Evolutionary conservation across 768 basidiomycete species (phyloP).

Genomic region (Russula earlei): DNA sequence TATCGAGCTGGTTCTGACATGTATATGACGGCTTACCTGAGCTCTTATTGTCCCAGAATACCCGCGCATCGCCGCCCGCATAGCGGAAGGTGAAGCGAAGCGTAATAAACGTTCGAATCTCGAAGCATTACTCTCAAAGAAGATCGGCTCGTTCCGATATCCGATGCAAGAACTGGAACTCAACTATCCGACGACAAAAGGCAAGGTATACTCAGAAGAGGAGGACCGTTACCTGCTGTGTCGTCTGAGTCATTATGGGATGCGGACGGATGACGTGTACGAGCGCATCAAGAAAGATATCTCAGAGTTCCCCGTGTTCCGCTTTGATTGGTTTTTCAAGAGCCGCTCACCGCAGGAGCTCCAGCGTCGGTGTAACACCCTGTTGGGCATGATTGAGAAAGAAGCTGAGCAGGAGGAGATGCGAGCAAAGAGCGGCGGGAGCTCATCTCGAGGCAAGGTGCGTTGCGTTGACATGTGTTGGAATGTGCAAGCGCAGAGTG

Average conservation of each 20-base stretch:
- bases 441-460: conserved; percentile 51
- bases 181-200: conserved; percentile 91
- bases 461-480: conserved; percentile 27
- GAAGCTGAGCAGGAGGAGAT: conserved; percentile 72
- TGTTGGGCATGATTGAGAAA: conserved; percentile 87
- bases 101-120: conserved; percentile 79
- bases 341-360: conserved; percentile 85
- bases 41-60: conserved; percentile 41
- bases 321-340: conserved; percentile 99
- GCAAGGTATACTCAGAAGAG: conserved; percentile 93
- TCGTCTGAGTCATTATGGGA: conserved; percentile 81
- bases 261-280: conserved; percentile 82
- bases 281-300: conserved; percentile 96
- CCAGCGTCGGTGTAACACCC: conserved; percentile 76
- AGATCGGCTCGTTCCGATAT: conserved; percentile 73
- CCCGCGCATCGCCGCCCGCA: conserved; percentile 72
- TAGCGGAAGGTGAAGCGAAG: conserved; percentile 82
- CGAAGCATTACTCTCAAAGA: conserved; percentile 67
- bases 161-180: conserved; percentile 98
- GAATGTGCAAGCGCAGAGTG: not conserved
- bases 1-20: conserved; percentile 21
- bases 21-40: not conserved
- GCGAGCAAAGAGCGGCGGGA: conserved; percentile 42
- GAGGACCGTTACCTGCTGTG: conserved; percentile 94
- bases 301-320: conserved; percentile 91